phyloP scores from a whole-genome alignment of 2,329 filamentous ascomycete species.

The Trichophaea hybrida region DNA sequence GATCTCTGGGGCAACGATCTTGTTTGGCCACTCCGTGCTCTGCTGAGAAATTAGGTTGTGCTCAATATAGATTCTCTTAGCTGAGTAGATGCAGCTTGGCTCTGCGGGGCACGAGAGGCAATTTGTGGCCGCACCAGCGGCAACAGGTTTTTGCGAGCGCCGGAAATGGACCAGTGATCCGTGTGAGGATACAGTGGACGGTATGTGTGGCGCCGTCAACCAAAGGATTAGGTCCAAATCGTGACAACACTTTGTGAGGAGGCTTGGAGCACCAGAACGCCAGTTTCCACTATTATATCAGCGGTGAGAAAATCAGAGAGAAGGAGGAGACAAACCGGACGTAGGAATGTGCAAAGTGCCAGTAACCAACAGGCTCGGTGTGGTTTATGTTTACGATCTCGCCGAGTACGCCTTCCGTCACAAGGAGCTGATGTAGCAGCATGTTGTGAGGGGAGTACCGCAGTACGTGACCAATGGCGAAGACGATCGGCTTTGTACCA shows the following conservation, averaged over 20 bases:
- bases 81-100: conserved; percentile 66
- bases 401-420: conserved; percentile 62
- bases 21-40: conserved; percentile 61
- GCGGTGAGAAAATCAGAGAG: neutral
- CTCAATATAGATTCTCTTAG: conserved; percentile 67
- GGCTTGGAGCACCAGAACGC: conserved; percentile 70
- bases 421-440: conserved; percentile 61
- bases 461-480: conserved; percentile 87
- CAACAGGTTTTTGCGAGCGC: conserved; percentile 56
- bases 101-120: conserved; percentile 70
- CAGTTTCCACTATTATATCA: conserved; percentile 59
- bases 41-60: conserved; percentile 45
- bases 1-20: conserved; percentile 82
- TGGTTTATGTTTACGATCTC: conserved; percentile 77
- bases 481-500: conserved; percentile 40
- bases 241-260: conserved; percentile 91
- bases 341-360: conserved; percentile 86
- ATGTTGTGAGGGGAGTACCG: conserved; percentile 89
- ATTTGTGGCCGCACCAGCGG: conserved; percentile 66
- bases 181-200: conserved; percentile 57
- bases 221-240: conserved; percentile 89
- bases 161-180: conserved; percentile 69
- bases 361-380: conserved; percentile 89
- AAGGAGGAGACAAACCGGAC: conserved; percentile 42
- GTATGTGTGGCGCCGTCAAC: conserved; percentile 75